A percentile compares a stretch with the other conserved stretches of the same genome.
Conservation (phyloP, 306 rosid species). For the Trifolium dubium region DNA sequence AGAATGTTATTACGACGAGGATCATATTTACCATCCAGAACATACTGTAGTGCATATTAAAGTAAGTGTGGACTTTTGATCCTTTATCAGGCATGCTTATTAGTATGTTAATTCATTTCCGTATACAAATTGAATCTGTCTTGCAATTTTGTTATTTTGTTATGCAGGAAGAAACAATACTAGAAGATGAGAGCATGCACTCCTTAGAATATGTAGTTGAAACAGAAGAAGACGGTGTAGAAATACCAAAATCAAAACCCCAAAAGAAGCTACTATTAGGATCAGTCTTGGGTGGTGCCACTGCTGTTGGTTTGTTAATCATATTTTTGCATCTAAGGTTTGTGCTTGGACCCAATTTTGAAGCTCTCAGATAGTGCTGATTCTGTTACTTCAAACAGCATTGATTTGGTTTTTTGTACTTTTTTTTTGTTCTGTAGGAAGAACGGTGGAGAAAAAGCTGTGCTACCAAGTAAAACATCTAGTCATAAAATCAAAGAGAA, state of each 20-base stretch:
- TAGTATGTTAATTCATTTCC: conserved; percentile 25
- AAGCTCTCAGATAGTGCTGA: conserved; percentile 25
- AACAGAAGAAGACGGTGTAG: conserved; percentile 14
- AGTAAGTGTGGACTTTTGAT: conserved; percentile 41
- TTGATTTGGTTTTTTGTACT: conserved; percentile 4
- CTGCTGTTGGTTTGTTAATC: conserved; percentile 55
- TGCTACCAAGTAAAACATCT: conserved; percentile 36
- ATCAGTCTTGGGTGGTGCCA: conserved; percentile 56
- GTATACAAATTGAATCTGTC: conserved; percentile 16
- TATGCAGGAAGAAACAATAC: conserved; percentile 45
- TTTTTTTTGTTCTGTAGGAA: conserved; percentile 36
- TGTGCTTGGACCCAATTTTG: conserved; percentile 33
- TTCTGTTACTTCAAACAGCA: conserved; percentile 27
- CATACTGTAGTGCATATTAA: conserved; percentile 25
- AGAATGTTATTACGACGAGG: conserved; percentile 19
- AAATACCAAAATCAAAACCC: conserved; percentile 40
- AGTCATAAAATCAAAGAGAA: conserved; percentile 41
- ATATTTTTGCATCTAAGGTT: conserved; percentile 54
- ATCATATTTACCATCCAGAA: conserved; percentile 37
- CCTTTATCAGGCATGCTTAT: conserved; percentile 35
- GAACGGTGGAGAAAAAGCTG: conserved; percentile 42
- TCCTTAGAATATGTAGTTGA: conserved; percentile 31
- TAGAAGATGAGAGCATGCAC: conserved; percentile 35
- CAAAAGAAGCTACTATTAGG: conserved; percentile 46
- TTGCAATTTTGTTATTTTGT: conserved; percentile 37